Evolutionary conservation across 2,329 filamentous ascomycete species (phyloP), one percentile per base, ranked within the genome.

Genomic region (Bisporella sp.): DNA sequence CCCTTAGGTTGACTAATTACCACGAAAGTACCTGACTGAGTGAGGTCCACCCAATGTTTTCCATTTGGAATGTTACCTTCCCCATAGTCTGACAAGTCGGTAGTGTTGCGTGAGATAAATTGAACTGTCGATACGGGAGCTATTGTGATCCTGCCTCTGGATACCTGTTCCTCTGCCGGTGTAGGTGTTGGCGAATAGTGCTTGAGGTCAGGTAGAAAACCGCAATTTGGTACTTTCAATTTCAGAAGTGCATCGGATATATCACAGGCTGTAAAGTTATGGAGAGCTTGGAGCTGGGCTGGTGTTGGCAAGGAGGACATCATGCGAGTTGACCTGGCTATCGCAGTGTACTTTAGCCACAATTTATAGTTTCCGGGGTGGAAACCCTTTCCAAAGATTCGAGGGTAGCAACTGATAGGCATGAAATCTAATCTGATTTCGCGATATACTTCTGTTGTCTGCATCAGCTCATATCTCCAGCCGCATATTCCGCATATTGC

Each of bases 171-270:
- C 31, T 47, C 62, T 48, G 40, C 54, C 53, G 53, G 28, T 12
- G 47, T 58, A 49, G 43, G 55, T 54, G 54, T 28, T 29, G 58
- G 45, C n/a, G 54, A 33, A 54, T 69, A 64, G 31, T 66, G 64
- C 41, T 64, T 62, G 40, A 76, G 62, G 63, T 89, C 84, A 37
- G 81, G 71, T 37, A 90, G 68, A 62, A 82, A 83, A 48, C 87
- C 86, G 30, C 82, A 84, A 44, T 78, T 75, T 8, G 82, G 74
- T 6, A 84, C 76, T 52, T 84, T 77, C 45, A 90, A 73, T 61
- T 84, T 87, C 49, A 88, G 73, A 2, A 90, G 75, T 5, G 84
- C 85, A 65, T 90, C 86, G 8, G 85, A 87, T 53, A 89, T 72
- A 73, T 87, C 74, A 64, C 74, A 77, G 37, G 74, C 71, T 13